Percentiles rank a stretch among this genome's conserved stretches.
These are phyloP conservation scores for Irpex sp. DNA, from an alignment of 1,284 basidiomycete species.

Conservation along the genomic window DNA sequence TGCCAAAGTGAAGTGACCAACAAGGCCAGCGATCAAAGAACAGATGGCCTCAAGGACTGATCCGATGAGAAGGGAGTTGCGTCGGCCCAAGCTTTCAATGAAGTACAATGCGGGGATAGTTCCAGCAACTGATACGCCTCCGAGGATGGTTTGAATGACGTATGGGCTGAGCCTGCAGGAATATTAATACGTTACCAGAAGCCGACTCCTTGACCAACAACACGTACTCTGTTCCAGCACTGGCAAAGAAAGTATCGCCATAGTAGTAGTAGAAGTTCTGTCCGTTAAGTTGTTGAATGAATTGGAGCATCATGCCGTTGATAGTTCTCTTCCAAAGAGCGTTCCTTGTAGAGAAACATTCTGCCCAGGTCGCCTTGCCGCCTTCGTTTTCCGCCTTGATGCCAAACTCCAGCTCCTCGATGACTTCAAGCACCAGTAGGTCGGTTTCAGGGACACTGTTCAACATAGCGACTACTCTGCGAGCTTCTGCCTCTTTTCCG, in stretches of 20 bases:
- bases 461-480: conserved; percentile 59
- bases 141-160: conserved; percentile 70
- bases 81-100: conserved; percentile 65
- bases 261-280: conserved; percentile 80
- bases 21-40: conserved; percentile 65
- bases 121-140: conserved; percentile 63
- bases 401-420: conserved; percentile 67
- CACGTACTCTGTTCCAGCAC: conserved; percentile 58
- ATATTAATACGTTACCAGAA: conserved; percentile 26
- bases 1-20: conserved; percentile 66
- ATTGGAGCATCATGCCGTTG: conserved; percentile 81
- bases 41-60: conserved; percentile 60
- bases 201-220: no score
- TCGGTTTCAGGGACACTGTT: conserved; percentile 63
- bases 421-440: conserved; percentile 55
- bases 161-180: conserved; percentile 52
- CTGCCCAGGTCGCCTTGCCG: conserved; percentile 74
- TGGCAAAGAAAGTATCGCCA: conserved; percentile 81
- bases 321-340: conserved; percentile 67
- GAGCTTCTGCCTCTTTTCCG: conserved; percentile 51
- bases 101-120: conserved; percentile 63
- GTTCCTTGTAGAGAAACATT: conserved; percentile 73
- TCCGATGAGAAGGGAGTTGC: conserved; percentile 64
- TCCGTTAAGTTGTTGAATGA: conserved; percentile 77
- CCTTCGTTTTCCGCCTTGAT: conserved; percentile 72